Evolutionary conservation across 2,329 filamentous ascomycete genomes (phyloP).

Genomic region (Samsoniella hepiali): DNA sequence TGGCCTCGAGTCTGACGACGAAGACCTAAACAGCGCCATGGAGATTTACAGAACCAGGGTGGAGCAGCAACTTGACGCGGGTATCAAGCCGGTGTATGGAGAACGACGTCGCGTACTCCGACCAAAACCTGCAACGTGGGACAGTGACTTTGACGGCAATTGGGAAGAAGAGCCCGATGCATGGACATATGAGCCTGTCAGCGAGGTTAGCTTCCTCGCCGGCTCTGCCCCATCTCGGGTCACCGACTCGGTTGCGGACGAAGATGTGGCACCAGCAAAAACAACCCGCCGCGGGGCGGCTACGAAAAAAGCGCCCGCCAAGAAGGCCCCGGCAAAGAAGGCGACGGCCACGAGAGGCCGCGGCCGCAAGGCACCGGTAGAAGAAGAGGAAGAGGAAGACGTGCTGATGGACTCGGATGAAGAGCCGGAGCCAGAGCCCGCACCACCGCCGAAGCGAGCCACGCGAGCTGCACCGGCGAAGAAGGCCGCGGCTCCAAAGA

Average conservation of each 20-base stretch:
- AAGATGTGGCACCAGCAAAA: conserved; percentile 42
- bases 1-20: conserved; percentile 59
- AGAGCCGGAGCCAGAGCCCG: conserved; percentile 36
- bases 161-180: conserved; percentile 79
- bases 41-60: conserved; percentile 66
- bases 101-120: conserved; percentile 53
- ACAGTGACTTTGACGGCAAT: conserved; percentile 80
- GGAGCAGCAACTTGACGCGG: conserved; percentile 68
- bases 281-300: conserved; percentile 37
- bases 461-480: conserved; percentile 20
- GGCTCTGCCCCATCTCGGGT: conserved; percentile 24
- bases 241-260: conserved; percentile 35
- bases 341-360: conserved; percentile 30
- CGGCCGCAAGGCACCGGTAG: conserved; percentile 33
- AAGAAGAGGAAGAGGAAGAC: conserved; percentile 35
- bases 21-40: conserved; percentile 69
- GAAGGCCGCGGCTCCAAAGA: conserved; percentile 11
- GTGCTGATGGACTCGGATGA: conserved; percentile 54
- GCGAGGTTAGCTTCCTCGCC: conserved; percentile 16
- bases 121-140: conserved; percentile 77
- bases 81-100: conserved; percentile 42
- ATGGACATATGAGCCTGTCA: conserved; percentile 34
- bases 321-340: conserved; percentile 40
- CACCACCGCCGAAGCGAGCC: conserved; percentile 27
- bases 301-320: conserved; percentile 43